Percentiles rank a stretch among this genome's conserved stretches.
These are phyloP conservation scores for Xylaria hypoxylon DNA, from an alignment of 2,329 filamentous ascomycete genomes.

Conservation along the genomic window DNA sequence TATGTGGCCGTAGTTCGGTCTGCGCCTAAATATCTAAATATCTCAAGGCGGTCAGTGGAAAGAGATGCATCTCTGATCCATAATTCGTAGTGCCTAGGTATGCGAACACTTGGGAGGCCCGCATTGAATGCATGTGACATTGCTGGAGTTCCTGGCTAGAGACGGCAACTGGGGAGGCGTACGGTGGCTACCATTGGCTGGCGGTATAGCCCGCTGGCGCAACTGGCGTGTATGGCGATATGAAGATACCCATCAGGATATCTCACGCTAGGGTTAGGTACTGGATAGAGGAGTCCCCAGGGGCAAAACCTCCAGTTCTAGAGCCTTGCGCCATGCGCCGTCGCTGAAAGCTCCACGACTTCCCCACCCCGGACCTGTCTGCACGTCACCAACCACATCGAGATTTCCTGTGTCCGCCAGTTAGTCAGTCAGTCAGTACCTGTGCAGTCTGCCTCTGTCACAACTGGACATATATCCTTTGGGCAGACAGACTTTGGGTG, in stretches of 20 bases:
- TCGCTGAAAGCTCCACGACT: not conserved
- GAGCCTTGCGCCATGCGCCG: not conserved
- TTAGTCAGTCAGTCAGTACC: no score
- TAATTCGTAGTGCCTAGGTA: not conserved
- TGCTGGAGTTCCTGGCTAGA: slow-evolving; percentile 23
- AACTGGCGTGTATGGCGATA: slow-evolving; percentile 13
- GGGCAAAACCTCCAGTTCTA: slow-evolving; percentile 25
- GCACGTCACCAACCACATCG: slow-evolving; percentile 24
- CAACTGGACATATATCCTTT: no score
- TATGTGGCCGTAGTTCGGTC: slow-evolving; percentile 15
- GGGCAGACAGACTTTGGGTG: no score
- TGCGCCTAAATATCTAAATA: not conserved
- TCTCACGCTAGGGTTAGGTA: not conserved
- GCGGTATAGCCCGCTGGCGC: slow-evolving; percentile 1
- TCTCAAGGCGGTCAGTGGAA: slow-evolving; percentile 2
- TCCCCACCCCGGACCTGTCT: slow-evolving; percentile 11
- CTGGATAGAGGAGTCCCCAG: not conserved
- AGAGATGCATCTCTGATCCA: no score
- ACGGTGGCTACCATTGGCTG: slow-evolving; percentile 8
- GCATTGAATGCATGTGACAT: slow-evolving; percentile 23
- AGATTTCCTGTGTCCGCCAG: not conserved
- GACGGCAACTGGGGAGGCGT: slow-evolving; percentile 11
- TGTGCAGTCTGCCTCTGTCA: no score
- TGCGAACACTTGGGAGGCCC: slow-evolving; percentile 1
- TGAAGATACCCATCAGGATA: not conserved